Evolutionary conservation across 2,329 filamentous ascomycete species (phyloP).

Genomic region (Bipolaris victoriae): DNA sequence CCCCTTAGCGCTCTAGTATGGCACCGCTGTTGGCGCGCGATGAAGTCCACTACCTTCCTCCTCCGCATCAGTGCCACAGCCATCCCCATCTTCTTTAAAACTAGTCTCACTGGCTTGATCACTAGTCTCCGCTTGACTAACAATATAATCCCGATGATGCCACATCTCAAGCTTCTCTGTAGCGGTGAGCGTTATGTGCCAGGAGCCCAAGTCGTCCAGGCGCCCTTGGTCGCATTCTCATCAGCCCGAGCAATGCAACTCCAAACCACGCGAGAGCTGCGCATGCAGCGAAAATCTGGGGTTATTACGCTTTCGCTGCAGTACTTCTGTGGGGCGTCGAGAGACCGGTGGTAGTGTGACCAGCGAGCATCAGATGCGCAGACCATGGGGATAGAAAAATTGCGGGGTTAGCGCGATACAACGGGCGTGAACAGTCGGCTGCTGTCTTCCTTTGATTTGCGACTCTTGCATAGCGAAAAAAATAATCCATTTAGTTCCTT

Average conservation of each 20-base stretch:
- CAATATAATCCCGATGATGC: not conserved
- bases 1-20: not conserved
- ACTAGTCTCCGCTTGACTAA: not conserved
- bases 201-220: constrained; percentile 1
- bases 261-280: constrained; percentile 20
- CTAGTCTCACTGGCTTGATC: not conserved
- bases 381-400: constrained; percentile 5
- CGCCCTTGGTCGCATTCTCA: not conserved
- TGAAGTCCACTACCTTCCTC: not conserved
- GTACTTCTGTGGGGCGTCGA: constrained; percentile 12
- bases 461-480: not conserved
- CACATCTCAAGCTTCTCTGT: not conserved
- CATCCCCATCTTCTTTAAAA: not conserved
- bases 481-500: not conserved
- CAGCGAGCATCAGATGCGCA: constrained; percentile 18
- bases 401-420: constrained; percentile 16
- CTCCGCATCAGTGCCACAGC: not conserved
- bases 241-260: constrained; percentile 10
- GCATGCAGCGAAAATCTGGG: constrained; percentile 12
- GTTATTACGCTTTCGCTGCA: not conserved
- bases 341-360: constrained; percentile 17
- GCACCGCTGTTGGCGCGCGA: not conserved
- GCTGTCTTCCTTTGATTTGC: not conserved
- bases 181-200: constrained; percentile 9
- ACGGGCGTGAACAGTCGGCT: not conserved